Base-by-base conservation (phyloP, 2,329 filamentous ascomycete genomes). In the Hortaea werneckii region DNA sequence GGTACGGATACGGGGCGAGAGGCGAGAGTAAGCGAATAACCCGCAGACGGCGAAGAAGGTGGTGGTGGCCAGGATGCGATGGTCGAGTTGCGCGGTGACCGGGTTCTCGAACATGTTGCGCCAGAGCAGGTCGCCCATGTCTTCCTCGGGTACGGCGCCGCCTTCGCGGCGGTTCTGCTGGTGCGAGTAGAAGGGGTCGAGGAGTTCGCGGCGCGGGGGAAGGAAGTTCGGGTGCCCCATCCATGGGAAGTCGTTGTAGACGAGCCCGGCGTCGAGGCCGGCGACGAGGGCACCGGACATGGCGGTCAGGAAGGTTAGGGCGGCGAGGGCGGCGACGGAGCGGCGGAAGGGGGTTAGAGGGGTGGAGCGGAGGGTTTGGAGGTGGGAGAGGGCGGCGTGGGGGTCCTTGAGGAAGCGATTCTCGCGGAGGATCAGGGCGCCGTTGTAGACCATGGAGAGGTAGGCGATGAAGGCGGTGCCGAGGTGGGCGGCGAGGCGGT, bases 31-130 rank as follows among this genome's bases (percentile, higher is more conserved):
- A n/a, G 78, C 77, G 66, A 83, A 94, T 7, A 98, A 75, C 4
- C 80, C 75, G 53, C 94, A 71, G 50, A 96, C 79, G 51, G 84
- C 77, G 44, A 79, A 83, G 66, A 95, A 94, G 1, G 90, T 95
- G 11, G 87, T 88, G 40, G 83, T 87, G 48, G 92, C 94, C 32
- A 96, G 76, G 56, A 94, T 86, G 39, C 94, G 83, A 72, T 98
- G 92, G 68, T 98, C 87, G 39, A 98, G 79, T 70, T 98, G 94
- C 2, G 96, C 94, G 27, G 94, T 79, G 11, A 85, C 89, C 3
- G 92, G 94, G 70, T 98, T 98, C 73, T 96, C 92, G 30, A 96
- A 82, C 75, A 94, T 85, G 69, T 98, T 98, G 60, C 92, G 82
- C 92, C 92, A 98, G 80, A 85, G 88, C 12, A 96, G 73, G 60